A percentile compares a stretch with the other conserved stretches of the same genome.
phyloP scores from a whole-genome alignment of 768 basidiomycete species.

The Tylopilus intermedius region DNA sequence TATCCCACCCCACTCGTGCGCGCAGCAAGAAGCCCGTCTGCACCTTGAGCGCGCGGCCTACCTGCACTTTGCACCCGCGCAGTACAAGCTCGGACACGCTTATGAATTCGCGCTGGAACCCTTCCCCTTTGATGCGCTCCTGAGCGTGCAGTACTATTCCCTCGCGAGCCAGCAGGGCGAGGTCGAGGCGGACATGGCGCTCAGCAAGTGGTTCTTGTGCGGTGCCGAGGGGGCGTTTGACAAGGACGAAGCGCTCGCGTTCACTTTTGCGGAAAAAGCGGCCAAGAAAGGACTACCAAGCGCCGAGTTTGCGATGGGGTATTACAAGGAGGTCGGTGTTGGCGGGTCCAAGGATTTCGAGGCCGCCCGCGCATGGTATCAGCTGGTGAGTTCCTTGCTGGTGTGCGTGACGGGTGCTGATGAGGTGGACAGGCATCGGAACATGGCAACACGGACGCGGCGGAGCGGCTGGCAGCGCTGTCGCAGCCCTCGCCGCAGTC shows the following conservation, averaged over 20 bases:
- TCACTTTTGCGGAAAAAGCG: conserved; percentile 87
- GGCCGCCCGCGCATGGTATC: conserved; percentile 75
- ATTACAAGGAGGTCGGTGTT: conserved; percentile 90
- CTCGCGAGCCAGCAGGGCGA: conserved; percentile 82
- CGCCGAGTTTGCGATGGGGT: conserved; percentile 95
- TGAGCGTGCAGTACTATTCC: conserved; percentile 87
- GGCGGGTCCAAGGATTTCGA: conserved; percentile 62
- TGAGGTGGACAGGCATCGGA: conserved; percentile 43
- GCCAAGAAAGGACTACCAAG: conserved; percentile 67
- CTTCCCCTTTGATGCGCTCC: conserved; percentile 80
- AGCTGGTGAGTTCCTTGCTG: conserved; percentile 36
- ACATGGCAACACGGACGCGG: conserved; percentile 79
- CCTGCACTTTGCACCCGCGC: conserved; percentile 78
- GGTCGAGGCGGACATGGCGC: conserved; percentile 92
- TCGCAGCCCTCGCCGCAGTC: conserved; percentile 54
- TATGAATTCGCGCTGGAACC: conserved; percentile 88
- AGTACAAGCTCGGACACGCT: conserved; percentile 89
- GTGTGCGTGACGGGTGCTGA: too few relatives aligned
- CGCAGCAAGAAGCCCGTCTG: conserved; percentile 59
- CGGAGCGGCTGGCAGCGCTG: conserved; percentile 66
- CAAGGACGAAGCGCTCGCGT: conserved; percentile 82
- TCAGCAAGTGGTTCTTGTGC: conserved; percentile 96
- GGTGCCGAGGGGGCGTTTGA: conserved; percentile 74
- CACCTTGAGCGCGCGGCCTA: conserved; percentile 83
- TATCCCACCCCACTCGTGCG: conserved; percentile 46